Evolutionary conservation across 495 filamentous ascomycete species (phyloP), one percentile per base, ranked within the genome.

Genomic region (Penicillium herquei): DNA sequence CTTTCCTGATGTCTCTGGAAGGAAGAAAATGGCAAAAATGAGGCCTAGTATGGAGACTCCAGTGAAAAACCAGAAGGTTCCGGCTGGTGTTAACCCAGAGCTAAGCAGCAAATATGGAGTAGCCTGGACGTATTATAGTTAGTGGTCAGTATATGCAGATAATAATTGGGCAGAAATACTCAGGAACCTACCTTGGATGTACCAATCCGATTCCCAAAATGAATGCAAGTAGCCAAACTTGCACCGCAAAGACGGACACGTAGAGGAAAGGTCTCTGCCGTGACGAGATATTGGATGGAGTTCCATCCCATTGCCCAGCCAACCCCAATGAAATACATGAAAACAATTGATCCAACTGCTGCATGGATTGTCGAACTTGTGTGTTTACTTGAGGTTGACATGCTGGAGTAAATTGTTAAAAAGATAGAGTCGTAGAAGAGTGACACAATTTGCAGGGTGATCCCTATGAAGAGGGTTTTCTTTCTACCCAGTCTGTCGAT

Each of bases 291-390:
- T 57, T 86, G 86, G 59, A 88, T 84, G 1, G 71, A 74, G 56
- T 87, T 87, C 83, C 84, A 88, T 9, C 85, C 84, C 17, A 87
- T 63, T 0, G 84, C 83, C 82, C 84, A 89, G 3, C 85, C 83
- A 39, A 79, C 63, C 3, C 81, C 81, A 0, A 73, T 77, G 16
- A 86, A 17, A 52, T 82, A 87, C 31, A 86, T 81, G 62, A 80
- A 77, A 18, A 76, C 76, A 44, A 86, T 78, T 6, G 78, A 81
- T 37, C 66, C 81, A 30, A 74, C 70, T 41, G 73, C 68, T 34
- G 52, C 69, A 6, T 55, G 51, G 7, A 62, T 6, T 0, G 64
- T 51, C 10, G 55, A 37, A 9, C 32, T 17, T 31, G 61, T 54
- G 46, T 54, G 14, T 11, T 14, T 46, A 26, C 32, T 16, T 14